Percentiles rank a stretch among this genome's conserved stretches.
Conservation (phyloP, 768 basidiomycete genomes). For the Mycena kentingensis region DNA sequence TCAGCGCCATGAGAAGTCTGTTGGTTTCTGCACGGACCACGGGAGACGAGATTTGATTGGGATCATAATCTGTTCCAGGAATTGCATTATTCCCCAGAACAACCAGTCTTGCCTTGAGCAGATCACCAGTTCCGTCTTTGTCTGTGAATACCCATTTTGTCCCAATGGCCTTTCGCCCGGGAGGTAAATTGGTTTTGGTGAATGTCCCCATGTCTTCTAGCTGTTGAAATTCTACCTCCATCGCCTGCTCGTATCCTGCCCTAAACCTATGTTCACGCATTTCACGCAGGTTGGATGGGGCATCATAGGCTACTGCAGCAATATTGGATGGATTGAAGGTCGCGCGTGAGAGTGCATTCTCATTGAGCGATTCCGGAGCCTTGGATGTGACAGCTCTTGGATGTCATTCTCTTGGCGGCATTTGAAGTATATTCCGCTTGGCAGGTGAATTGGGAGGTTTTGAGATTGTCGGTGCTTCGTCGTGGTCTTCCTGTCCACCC, state of each 20-base stretch:
- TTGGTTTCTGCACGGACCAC: not conserved
- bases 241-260: conserved; percentile 16
- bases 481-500: no score
- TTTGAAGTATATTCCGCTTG: no score
- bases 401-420: no score
- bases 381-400: no score
- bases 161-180: conserved; percentile 12
- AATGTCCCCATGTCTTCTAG: conserved; percentile 21
- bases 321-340: not conserved
- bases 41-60: not conserved
- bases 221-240: conserved; percentile 20
- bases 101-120: no score
- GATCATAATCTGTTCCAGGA: no score
- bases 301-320: conserved; percentile 6
- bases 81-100: no score
- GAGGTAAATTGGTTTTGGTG: conserved; percentile 18
- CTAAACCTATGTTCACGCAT: conserved; percentile 26
- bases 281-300: conserved; percentile 11
- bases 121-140: no score
- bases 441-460: not conserved
- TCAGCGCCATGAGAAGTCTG: not conserved
- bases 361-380: no score
- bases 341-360: no score
- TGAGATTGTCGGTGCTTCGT: not conserved
- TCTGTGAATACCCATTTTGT: conserved; percentile 33